Evolutionary conservation across 2,329 filamentous ascomycete species (phyloP), one percentile per base, ranked within the genome.

Genomic region (Ophiocordyceps unilateralis): DNA sequence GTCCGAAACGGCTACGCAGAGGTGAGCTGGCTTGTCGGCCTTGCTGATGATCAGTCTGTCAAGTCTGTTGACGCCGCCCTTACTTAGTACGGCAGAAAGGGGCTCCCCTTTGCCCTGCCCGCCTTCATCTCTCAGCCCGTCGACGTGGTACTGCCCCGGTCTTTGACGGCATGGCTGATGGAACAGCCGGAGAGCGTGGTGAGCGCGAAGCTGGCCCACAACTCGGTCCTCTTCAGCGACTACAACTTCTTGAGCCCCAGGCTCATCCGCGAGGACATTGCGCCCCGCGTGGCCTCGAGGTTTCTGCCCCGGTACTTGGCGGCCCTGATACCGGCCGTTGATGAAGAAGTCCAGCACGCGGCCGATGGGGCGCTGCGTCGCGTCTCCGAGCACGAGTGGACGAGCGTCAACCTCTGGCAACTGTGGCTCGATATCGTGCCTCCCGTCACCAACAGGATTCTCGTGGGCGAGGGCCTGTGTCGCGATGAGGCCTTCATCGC

Each of bases 131-230:
- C 60, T 8, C 58, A 62, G 2, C 57, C 63, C 1, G 54, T 60
- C 21, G 65, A 69, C 39, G 60, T 70, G 34, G 59, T 70, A 41
- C 53, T 70, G 4, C 67, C 67, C 2, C 57, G 54, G 4, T 60
- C 58, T 1, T 63, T 68, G 49, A 60, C 65, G 9, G 50, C 55
- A 9, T 70, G 67, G 67, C 59, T 69, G 51, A 58, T 69, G 45
- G 63, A 67, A 37, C 61, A 66, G 48, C 66, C 67, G n/a, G 67
- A 69, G 44, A 50, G 52, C 23, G 49, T 64, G 2, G 53, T 69
- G 23, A 67, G 63, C 2, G 55, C 64, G 0, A 52, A 60, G 41
- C 53, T 60, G 1, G 65, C 67, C 0, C 66, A 67, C 47, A 56
- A 59, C 38, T 54, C 57, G n/a, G 46, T 60, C 4, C 50, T 66